A percentile compares a stretch with the other conserved stretches of the same genome.
Evolutionary conservation across 1,284 basidiomycete species (phyloP).

Genomic region (Cryptococcus sp.): DNA sequence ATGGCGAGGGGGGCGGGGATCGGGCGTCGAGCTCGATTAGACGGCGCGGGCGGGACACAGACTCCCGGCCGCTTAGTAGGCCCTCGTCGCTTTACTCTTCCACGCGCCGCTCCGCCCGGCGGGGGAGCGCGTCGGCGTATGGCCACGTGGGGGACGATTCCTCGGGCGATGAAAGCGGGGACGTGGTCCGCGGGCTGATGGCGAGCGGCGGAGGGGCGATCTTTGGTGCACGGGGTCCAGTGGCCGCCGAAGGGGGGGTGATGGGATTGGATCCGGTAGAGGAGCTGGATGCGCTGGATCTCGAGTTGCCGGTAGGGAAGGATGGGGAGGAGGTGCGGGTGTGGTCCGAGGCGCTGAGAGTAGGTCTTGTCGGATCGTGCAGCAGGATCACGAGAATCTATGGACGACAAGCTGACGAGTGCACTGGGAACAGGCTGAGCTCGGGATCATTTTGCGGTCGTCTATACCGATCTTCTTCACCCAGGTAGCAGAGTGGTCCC

Average conservation of each 20-base stretch:
- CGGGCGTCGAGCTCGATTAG: conserved; percentile 4
- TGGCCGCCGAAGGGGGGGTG: conserved; percentile 13
- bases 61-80: conserved; percentile 13
- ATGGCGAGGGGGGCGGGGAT: background rate
- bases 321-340: conserved; percentile 33
- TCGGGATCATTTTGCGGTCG: conserved; percentile 37
- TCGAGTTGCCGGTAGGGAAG: conserved; percentile 41
- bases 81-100: conserved; percentile 12
- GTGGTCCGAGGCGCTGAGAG: conserved; percentile 34
- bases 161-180: conserved; percentile 35
- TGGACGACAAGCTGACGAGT: conserved; percentile 1
- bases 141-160: conserved; percentile 27
- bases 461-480: conserved; percentile 47
- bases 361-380: conserved; percentile 17
- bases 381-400: background rate
- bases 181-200: conserved; percentile 27
- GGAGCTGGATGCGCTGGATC: conserved; percentile 44
- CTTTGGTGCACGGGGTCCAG: conserved; percentile 19
- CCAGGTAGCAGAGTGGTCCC: conserved; percentile 50
- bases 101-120: background rate
- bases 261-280: conserved; percentile 48
- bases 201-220: conserved; percentile 26
- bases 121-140: conserved; percentile 10
- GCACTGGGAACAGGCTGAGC: conserved; percentile 28
- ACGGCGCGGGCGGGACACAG: conserved; percentile 7